Percentiles rank a stretch among this genome's conserved stretches.
Evolutionary conservation across 306 rosid species (phyloP).

Genomic region (Gastrolobium bilobum): DNA sequence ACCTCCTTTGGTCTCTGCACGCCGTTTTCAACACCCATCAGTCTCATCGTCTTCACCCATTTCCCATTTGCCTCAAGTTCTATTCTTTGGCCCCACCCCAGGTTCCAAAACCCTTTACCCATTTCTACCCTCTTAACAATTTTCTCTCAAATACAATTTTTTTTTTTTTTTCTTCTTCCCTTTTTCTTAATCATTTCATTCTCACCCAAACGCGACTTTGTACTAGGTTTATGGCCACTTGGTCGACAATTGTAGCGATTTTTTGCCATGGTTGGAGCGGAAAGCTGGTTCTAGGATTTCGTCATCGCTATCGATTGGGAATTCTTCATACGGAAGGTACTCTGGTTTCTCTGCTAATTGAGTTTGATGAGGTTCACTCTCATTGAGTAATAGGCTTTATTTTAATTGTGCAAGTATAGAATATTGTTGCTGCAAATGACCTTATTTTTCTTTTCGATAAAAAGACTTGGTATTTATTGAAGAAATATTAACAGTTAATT

Average conservation of each 20-base stretch:
- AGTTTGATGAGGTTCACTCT: constrained; percentile 2
- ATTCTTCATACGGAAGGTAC: constrained; percentile 68
- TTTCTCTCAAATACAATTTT: neutral
- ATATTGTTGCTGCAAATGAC: constrained; percentile 3
- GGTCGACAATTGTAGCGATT: constrained; percentile 50
- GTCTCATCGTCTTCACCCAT: neutral
- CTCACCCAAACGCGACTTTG: neutral
- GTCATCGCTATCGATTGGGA: constrained; percentile 69
- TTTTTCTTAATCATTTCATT: neutral
- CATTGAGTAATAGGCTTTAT: neutral
- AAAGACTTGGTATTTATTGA: neutral
- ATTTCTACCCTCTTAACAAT: neutral
- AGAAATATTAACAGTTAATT: neutral
- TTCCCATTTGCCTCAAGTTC: constrained; percentile 43
- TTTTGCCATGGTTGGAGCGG: constrained; percentile 77
- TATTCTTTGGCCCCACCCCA: constrained; percentile 46
- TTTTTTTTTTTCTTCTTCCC: neutral
- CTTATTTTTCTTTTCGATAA: neutral
- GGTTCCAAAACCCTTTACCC: constrained; percentile 39
- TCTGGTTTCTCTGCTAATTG: neutral
- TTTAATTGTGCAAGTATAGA: neutral
- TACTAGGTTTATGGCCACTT: constrained; percentile 35
- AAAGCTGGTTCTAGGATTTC: constrained; percentile 65
- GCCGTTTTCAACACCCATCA: constrained; percentile 20
- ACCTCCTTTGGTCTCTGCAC: constrained; percentile 44